Percentiles rank a stretch among this genome's conserved stretches.
Conservation (phyloP, 2,329 filamentous ascomycete genomes). For the Alternaria triticimaculans region DNA sequence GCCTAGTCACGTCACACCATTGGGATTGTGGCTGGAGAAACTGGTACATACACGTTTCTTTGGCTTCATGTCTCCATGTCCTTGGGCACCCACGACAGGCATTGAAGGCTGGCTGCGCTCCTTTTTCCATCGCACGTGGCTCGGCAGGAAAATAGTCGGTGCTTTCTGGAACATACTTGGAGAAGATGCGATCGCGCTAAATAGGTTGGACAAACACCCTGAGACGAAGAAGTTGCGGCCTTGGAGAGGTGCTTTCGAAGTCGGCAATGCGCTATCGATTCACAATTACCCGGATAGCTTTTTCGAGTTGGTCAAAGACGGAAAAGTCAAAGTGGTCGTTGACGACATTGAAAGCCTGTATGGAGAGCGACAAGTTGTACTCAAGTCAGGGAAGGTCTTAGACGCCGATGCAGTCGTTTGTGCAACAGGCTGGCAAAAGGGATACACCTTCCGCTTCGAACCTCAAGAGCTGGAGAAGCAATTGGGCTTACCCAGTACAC, state of each 20-base stretch:
- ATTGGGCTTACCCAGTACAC: slow-evolving; percentile 55
- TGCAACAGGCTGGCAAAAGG: slow-evolving; percentile 64
- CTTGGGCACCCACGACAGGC: slow-evolving; percentile 71
- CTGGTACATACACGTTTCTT: slow-evolving; percentile 71
- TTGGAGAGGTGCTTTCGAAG: slow-evolving; percentile 57
- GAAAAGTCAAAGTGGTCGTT: slow-evolving; percentile 62
- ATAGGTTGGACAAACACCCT: slow-evolving; percentile 53
- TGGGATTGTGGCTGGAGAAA: slow-evolving; percentile 73
- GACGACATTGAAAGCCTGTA: slow-evolving; percentile 61
- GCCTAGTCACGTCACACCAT: slow-evolving; percentile 67
- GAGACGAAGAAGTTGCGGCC: slow-evolving; percentile 53
- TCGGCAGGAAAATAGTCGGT: slow-evolving; percentile 64
- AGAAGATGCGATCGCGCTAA: slow-evolving; percentile 59
- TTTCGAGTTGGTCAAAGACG: slow-evolving; percentile 62
- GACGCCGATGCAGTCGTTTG: slow-evolving; percentile 60
- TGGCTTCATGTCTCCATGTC: slow-evolving; percentile 77
- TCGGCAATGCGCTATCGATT: slow-evolving; percentile 64
- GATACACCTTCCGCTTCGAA: slow-evolving; percentile 58
- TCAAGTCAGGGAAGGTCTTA: slow-evolving; percentile 56
- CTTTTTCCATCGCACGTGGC: slow-evolving; percentile 64
- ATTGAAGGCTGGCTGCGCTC: slow-evolving; percentile 59
- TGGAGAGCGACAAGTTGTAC: slow-evolving; percentile 51
- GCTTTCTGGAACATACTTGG: slow-evolving; percentile 64
- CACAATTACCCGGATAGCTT: slow-evolving; percentile 66
- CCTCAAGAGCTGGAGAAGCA: slow-evolving; percentile 52